Evolutionary conservation across 2,329 filamentous ascomycete species (phyloP), one percentile per base, ranked within the genome.

Genomic region (Arthrinium phaeospermum): DNA sequence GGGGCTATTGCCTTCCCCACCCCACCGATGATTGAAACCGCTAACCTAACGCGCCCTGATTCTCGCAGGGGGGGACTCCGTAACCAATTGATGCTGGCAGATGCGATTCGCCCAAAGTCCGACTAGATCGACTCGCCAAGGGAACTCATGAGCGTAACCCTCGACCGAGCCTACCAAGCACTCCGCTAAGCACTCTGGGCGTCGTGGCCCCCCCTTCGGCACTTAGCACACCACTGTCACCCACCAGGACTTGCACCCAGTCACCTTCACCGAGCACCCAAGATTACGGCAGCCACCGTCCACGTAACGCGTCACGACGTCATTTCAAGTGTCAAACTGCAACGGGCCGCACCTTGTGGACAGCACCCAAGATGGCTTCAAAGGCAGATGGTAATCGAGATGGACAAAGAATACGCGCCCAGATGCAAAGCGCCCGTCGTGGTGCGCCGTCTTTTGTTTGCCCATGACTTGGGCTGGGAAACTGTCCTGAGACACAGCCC

Each of bases 1-100:
- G 53, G 53, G 53, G 53, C 53, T 61, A 61, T 61, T 61, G 37
- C 53, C 2, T 10, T 61, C 53, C 30, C 53, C 53, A 61, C 53
- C 16, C 37, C 53, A 37, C 53, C 30, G 6, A 61, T 24, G 22
- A 34, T 61, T 61, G 53, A 61, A 61, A 61, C 53, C 27, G 30
- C 53, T 61, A 61, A 37, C 27, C 53, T 61, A 61, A 37, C 27
- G 16, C n/a, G 45, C 51, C 51, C 10, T 27, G 24, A 14, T 53
- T 30, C 24, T n/a, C 27, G 1, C 53, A 57, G 53, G 53, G 53
- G 16, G 19, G 1, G 27, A 30, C 27, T 30, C 27, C 27, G 27
- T 30, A 30, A 30, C 27, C 27, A 30, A 30, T 30, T 30, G 27
- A 30, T 30, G 27, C 24, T 5, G 24, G 12, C 24, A n/a, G 53